phyloP scores from a whole-genome alignment of 805 yeast species.

The Hanseniaspora vineae region DNA sequence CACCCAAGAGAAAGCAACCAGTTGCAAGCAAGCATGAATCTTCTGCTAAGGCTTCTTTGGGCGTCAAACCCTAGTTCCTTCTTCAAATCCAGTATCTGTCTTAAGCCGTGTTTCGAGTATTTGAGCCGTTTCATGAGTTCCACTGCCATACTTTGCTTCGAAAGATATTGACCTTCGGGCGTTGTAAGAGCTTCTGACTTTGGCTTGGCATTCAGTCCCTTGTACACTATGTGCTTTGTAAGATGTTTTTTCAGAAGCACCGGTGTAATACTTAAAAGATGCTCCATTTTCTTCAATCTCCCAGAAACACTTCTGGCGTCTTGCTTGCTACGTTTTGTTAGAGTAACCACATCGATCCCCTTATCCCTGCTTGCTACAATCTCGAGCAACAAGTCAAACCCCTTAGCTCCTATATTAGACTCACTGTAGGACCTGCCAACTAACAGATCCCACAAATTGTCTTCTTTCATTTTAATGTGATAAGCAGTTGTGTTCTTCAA shows the following conservation, averaged over 20 bases:
- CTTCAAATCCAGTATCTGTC: slow-evolving; percentile 49
- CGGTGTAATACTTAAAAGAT: slow-evolving; percentile 32
- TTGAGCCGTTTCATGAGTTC: slow-evolving; percentile 35
- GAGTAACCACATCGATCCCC: slow-evolving; percentile 49
- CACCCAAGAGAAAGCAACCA: slow-evolving; percentile 33
- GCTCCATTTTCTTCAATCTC: slow-evolving; percentile 43
- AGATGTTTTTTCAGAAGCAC: slow-evolving; percentile 34
- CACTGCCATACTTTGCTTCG: slow-evolving; percentile 18
- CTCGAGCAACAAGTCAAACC: slow-evolving; percentile 42
- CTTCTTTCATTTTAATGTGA: slow-evolving; percentile 34
- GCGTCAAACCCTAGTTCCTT: slow-evolving; percentile 41
- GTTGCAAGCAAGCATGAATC: slow-evolving; percentile 36
- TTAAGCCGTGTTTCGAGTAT: slow-evolving; percentile 44
- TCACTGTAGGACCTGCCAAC: slow-evolving; percentile 44
- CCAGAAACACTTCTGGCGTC: slow-evolving; percentile 60
- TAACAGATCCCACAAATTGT: slow-evolving; percentile 42
- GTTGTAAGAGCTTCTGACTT: slow-evolving; percentile 11
- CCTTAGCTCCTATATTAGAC: slow-evolving; percentile 39
- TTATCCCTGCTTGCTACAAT: slow-evolving; percentile 42
- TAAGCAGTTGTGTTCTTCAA: background rate
- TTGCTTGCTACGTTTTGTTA: slow-evolving; percentile 47
- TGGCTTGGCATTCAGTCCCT: slow-evolving; percentile 7
- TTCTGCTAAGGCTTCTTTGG: slow-evolving; percentile 28
- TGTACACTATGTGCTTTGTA: slow-evolving; percentile 34
- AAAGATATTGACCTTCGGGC: slow-evolving; percentile 14